phyloP scores from a whole-genome alignment of 306 rosid species.

The Prunus fruticosa region DNA sequence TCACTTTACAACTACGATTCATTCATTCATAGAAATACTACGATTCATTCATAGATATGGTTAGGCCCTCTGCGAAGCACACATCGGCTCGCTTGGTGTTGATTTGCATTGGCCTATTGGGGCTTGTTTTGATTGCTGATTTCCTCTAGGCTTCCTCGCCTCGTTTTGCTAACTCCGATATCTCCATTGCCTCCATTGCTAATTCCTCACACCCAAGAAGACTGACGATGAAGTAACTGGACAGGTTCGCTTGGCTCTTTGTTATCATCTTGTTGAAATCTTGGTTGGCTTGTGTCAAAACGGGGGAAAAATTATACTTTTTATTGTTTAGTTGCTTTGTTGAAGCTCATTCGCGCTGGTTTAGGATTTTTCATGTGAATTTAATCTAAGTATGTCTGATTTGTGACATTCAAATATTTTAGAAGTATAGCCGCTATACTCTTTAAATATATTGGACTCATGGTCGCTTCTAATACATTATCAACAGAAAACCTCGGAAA shows the following conservation, averaged over 20 bases:
- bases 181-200: constrained; percentile 24
- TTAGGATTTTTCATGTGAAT: not conserved
- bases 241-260: constrained; percentile 20
- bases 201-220: constrained; percentile 1
- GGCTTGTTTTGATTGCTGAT: constrained; percentile 65
- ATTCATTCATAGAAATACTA: too few relatives aligned
- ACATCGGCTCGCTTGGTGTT: constrained; percentile 48
- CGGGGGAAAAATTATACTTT: not conserved
- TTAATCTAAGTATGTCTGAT: not conserved
- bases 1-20: too few relatives aligned
- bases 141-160: constrained; percentile 16
- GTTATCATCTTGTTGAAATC: not conserved
- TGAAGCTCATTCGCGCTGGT: not conserved
- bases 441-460: too few relatives aligned
- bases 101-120: constrained; percentile 57
- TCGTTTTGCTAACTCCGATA: constrained; percentile 12
- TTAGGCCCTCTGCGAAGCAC: constrained; percentile 57
- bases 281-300: not conserved
- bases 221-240: not conserved
- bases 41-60: constrained; percentile 39
- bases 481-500: too few relatives aligned
- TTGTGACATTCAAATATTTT: not conserved
- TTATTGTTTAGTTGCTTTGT: not conserved
- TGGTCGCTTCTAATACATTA: too few relatives aligned
- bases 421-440: too few relatives aligned